Evolutionary conservation across 257 asterid genomes (phyloP).

Genomic region (Capsicum chinense): DNA sequence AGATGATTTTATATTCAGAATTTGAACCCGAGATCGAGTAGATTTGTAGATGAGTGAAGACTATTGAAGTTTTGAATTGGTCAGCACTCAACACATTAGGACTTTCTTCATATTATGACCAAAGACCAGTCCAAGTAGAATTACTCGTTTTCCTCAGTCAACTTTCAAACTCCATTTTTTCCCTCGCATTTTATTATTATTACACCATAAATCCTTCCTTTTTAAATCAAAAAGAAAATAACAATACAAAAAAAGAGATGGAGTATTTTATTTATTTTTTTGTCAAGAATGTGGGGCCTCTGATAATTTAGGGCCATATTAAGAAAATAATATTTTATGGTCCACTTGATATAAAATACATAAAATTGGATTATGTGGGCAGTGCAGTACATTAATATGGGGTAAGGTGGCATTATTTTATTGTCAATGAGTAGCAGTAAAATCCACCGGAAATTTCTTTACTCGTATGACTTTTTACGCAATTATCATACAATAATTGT

Average conservation of each 20-base stretch:
- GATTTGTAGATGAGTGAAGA: background rate
- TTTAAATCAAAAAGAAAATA: too few species aligned
- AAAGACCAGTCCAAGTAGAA: conserved; percentile 53
- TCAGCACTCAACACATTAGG: conserved; percentile 44
- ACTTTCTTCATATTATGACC: conserved; percentile 41
- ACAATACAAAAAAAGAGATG: too few species aligned
- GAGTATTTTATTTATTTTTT: background rate
- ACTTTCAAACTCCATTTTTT: conserved; percentile 48
- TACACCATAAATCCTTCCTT: conserved; percentile 6
- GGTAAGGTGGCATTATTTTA: conserved; percentile 22
- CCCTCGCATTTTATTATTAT: conserved; percentile 48
- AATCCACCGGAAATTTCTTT: too few species aligned
- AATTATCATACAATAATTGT: too few species aligned
- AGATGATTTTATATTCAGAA: fast-evolving
- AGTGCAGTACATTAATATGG: conserved; percentile 1
- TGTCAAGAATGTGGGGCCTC: conserved; percentile 17
- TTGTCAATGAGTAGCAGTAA: conserved; percentile 9
- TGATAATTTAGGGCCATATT: background rate
- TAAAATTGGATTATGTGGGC: background rate
- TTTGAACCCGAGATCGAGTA: fast-evolving
- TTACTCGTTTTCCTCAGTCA: conserved; percentile 76
- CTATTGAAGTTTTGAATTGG: conserved; percentile 47
- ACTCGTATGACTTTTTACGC: too few species aligned
- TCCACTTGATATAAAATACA: background rate
- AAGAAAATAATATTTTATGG: background rate